Evolutionary conservation across 306 rosid genomes (phyloP).

Genomic region (Dicorynia guianensis): DNA sequence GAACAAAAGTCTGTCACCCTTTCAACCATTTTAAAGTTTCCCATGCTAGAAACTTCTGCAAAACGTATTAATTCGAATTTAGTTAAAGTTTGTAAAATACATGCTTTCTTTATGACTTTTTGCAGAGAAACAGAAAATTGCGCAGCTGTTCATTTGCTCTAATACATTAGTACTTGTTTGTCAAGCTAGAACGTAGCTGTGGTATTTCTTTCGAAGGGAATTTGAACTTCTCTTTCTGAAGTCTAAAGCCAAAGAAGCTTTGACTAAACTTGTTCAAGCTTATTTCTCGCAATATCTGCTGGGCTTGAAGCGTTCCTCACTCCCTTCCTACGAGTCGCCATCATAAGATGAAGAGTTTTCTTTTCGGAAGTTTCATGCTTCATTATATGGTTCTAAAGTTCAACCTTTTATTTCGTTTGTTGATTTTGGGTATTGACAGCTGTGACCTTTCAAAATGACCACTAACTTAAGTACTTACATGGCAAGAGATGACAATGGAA

Average conservation of each 20-base stretch:
- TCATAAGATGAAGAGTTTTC: background rate
- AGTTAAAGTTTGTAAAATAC: background rate
- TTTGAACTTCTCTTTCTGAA: background rate
- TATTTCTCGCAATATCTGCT: background rate
- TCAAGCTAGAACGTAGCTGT: background rate
- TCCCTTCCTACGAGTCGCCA: background rate
- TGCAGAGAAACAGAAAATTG: background rate
- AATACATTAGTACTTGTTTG: background rate
- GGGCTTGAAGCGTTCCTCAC: background rate
- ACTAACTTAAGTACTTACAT: background rate
- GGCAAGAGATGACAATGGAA: background rate
- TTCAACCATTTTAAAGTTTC: too few relatives aligned
- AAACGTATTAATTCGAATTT: background rate
- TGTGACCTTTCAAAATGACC: constrained; percentile 8
- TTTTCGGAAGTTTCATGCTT: background rate
- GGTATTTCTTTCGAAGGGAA: background rate
- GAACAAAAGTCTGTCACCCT: constrained; percentile 1
- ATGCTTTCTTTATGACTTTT: background rate
- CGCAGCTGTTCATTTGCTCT: background rate
- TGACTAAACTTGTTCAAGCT: background rate
- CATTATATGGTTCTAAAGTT: background rate
- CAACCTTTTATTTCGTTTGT: background rate
- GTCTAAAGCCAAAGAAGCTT: background rate
- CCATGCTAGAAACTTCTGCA: background rate
- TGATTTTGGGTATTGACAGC: too few relatives aligned